These are phyloP conservation scores for Clonostachys solani DNA, from an alignment of 2,329 filamentous ascomycete genomes.

Conservation along the genomic window DNA sequence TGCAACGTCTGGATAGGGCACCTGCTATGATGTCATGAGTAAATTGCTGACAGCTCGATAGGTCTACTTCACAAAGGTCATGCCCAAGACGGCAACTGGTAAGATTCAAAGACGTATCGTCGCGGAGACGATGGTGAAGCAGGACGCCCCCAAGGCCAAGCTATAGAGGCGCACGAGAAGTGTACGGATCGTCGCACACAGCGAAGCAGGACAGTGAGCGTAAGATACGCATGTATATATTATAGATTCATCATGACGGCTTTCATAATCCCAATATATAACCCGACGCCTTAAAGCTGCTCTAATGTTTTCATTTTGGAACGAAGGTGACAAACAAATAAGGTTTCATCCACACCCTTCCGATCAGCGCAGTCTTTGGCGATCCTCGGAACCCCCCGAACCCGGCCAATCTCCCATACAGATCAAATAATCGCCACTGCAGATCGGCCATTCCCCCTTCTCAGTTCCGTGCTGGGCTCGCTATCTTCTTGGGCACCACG, in stretches of 20 bases:
- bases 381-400: no score
- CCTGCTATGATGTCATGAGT: constrained; percentile 1
- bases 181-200: no score
- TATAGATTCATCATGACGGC: no score
- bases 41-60: constrained; percentile 17
- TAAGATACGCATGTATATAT: no score
- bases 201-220: no score
- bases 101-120: constrained; percentile 85
- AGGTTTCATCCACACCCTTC: no score
- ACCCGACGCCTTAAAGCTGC: no score
- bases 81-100: constrained; percentile 90
- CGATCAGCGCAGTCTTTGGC: no score
- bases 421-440: background rate
- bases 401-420: background rate
- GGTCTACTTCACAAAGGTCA: constrained; percentile 77
- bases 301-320: no score
- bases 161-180: constrained; percentile 28
- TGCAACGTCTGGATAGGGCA: no score
- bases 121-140: constrained; percentile 79
- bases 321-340: no score
- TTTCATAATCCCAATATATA: no score
- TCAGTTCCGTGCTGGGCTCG: constrained; percentile 2
- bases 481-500: constrained; percentile 13
- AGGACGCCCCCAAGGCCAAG: constrained; percentile 51
- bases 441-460: background rate